Evolutionary conservation across 345 rosid genomes (phyloP), one percentile per base, ranked within the genome.

Genomic region (Diplotaxis tenuifolia): DNA sequence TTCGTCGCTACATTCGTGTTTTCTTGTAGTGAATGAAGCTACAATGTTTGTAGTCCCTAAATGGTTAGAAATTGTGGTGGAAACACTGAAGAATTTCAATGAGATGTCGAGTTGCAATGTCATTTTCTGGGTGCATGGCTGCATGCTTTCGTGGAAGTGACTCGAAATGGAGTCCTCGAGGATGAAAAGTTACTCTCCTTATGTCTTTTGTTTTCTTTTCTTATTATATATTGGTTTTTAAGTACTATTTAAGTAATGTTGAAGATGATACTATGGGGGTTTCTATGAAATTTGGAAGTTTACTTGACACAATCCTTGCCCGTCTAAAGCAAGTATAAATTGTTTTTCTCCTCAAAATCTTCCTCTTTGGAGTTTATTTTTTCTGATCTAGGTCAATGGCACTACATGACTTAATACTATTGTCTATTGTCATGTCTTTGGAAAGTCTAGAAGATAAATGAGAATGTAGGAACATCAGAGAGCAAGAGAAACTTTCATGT

Each of bases 81-180:
- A 52, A 0, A 62, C 42, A 9, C 62, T 72, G 62, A 62, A 9
- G 75, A 53, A 72, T 11, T 34, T 15, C 62, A 72, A 62, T 28
- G 62, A 62, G 28, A 62, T 3, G 53, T 34, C 68, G 28, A 52
- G 40, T 47, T 72, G 69, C 62, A 36, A 38, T 62, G 29, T 72
- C 52, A 50, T 4, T 4, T 50, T 52, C 54, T 22, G 12, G 68
- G 59, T 50, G 14, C 36, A 6, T 7, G n/a, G n/a, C n/a, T n/a
- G n/a, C n/a, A n/a, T n/a, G n/a, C n/a, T n/a, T n/a, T n/a, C n/a
- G n/a, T n/a, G n/a, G n/a, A n/a, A n/a, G n/a, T n/a, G 62, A 71
- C 36, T 21, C 19, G 14, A 10, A 7, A 11, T 71, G 52, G 29
- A 52, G 68, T 61, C 27, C 28, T 62, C 9, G 40, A 52, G 14